Evolutionary conservation across 2,329 filamentous ascomycete genomes (phyloP).

Genomic region (Falciphora oryzae): DNA sequence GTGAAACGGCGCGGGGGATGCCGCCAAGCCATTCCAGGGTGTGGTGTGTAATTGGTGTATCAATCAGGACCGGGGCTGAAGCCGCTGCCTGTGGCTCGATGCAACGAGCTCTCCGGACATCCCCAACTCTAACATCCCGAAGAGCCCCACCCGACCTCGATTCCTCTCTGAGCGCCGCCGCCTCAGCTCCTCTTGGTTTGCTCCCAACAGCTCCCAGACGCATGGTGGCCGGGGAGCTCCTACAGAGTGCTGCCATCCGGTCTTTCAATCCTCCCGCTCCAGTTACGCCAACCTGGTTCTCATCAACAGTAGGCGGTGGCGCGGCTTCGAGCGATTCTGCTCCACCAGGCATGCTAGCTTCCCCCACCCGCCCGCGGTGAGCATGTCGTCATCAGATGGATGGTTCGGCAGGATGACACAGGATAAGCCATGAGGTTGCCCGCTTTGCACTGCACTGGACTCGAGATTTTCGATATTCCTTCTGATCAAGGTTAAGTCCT

Average conservation of each 20-base stretch:
- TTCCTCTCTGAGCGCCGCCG: neutral
- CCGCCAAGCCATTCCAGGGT: neutral
- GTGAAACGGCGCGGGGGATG: neutral
- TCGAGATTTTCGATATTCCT: neutral
- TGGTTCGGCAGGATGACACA: neutral
- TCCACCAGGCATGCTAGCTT: neutral
- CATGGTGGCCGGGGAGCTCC: neutral
- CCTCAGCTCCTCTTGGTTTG: neutral
- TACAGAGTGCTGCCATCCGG: neutral
- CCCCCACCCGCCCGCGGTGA: neutral
- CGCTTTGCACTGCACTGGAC: neutral
- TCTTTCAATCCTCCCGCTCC: neutral
- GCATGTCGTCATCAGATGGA: neutral
- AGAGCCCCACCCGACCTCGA: neutral
- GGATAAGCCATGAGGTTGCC: neutral
- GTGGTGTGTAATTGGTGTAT: too few relatives aligned
- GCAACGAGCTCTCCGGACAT: constrained; percentile 4
- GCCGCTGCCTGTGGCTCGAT: too few relatives aligned
- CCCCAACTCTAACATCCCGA: constrained; percentile 7
- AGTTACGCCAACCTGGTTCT: too few relatives aligned
- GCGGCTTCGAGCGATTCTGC: neutral
- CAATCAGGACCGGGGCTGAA: neutral
- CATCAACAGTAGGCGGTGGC: too few relatives aligned
- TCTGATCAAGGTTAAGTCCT: neutral
- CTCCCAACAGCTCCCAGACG: too few relatives aligned